Conservation (phyloP, 108 stramenopile genomes). For the Conticribra weissflogii region DNA sequence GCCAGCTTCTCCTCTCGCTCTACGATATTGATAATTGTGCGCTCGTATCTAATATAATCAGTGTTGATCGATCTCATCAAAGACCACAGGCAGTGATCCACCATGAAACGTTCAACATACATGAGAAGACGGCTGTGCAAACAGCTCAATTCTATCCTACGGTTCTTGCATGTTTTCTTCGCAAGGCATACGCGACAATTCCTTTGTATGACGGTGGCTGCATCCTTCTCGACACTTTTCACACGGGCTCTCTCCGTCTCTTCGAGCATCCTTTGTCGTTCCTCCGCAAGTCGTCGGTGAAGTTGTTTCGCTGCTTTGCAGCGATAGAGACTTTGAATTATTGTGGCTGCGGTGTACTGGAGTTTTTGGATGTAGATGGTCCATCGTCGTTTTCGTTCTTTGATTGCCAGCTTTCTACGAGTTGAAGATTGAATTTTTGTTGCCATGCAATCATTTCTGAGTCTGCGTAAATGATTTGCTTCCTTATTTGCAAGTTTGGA, state of each 20-base stretch:
- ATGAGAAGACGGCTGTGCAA: constrained; percentile 36
- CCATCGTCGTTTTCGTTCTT: constrained; percentile 18
- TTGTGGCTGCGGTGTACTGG: constrained; percentile 11
- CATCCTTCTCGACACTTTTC: not conserved
- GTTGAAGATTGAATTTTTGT: constrained; percentile 25
- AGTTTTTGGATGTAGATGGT: not conserved
- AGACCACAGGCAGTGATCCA: constrained; percentile 39
- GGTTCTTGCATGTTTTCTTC: constrained; percentile 8
- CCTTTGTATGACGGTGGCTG: constrained; percentile 36
- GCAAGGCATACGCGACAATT: constrained; percentile 26
- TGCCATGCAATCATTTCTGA: constrained; percentile 15
- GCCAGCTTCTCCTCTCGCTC: constrained; percentile 47
- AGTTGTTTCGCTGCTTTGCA: constrained; percentile 4
- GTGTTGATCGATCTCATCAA: constrained; percentile 47
- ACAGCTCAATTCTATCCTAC: constrained; percentile 29
- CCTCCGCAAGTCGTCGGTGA: constrained; percentile 3
- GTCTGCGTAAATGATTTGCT: constrained; percentile 9
- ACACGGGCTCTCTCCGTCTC: constrained; percentile 15
- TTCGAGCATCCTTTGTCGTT: not conserved
- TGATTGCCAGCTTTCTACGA: constrained; percentile 9
- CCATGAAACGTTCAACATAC: constrained; percentile 33
- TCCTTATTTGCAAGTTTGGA: constrained; percentile 12
- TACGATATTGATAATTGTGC: constrained; percentile 32
- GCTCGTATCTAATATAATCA: constrained; percentile 44
- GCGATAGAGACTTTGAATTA: constrained; percentile 21